phyloP scores from a whole-genome alignment of 768 basidiomycete genomes.

The Termitomyces sp. region DNA sequence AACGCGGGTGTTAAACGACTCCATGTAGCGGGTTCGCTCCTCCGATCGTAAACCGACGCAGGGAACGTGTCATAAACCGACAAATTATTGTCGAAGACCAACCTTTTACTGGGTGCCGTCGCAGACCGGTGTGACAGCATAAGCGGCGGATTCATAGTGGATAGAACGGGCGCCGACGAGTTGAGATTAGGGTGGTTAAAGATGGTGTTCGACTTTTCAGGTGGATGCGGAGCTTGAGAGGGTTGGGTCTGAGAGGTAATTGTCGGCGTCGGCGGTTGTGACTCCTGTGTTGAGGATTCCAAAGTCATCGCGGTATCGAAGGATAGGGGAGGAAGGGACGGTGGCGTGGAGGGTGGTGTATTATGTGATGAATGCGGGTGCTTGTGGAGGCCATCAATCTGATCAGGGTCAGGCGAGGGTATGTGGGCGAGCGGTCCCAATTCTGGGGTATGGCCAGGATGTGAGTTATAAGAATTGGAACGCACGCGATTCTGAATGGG shows the following conservation, averaged over 20 bases:
- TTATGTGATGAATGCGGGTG: constrained; percentile 48
- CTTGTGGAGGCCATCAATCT: constrained; percentile 81
- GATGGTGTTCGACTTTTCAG: constrained; percentile 43
- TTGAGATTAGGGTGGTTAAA: constrained; percentile 82
- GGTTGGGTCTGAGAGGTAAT: constrained; percentile 12
- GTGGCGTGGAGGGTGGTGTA: constrained; percentile 17
- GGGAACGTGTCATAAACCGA: constrained; percentile 98
- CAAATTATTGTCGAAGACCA: constrained; percentile 88
- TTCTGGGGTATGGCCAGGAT: constrained; percentile 41
- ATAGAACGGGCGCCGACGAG: constrained; percentile 86
- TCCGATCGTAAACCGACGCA: constrained; percentile 82
- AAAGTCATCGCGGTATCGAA: constrained; percentile 44
- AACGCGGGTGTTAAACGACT: constrained; percentile 91
- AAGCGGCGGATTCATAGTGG: constrained; percentile 45
- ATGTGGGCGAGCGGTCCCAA: constrained; percentile 77
- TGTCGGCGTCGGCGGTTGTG: constrained; percentile 25
- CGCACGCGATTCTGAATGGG: constrained; percentile 50
- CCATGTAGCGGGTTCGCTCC: constrained; percentile 96
- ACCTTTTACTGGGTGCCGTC: constrained; percentile 61
- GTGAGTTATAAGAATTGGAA: constrained; percentile 77
- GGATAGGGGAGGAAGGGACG: constrained; percentile 43
- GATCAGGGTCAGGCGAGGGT: constrained; percentile 78
- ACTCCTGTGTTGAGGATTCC: constrained; percentile 31
- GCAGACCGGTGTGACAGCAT: constrained; percentile 68
- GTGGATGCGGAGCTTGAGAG: constrained; percentile 29